These are phyloP conservation scores for Alternaria dauci DNA, from an alignment of 2,329 filamentous ascomycete species.

Conservation along the genomic window DNA sequence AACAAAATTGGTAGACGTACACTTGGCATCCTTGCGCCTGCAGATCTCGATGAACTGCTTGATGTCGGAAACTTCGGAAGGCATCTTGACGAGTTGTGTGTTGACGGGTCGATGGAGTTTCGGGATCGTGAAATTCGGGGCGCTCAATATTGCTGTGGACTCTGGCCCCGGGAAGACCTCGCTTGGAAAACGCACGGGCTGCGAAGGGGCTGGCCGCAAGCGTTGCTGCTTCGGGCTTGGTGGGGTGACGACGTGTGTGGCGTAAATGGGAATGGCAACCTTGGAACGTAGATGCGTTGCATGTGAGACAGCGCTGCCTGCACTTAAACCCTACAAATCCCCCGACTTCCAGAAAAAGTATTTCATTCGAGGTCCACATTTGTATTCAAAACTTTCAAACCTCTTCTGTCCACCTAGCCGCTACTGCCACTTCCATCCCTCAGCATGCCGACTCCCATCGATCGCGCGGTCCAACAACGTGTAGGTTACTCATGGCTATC, in stretches of 20 bases:
- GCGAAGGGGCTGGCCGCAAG: constrained; percentile 31
- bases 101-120: constrained; percentile 30
- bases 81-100: constrained; percentile 78
- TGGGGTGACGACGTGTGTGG: constrained; percentile 39
- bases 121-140: constrained; percentile 34
- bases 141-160: constrained; percentile 33
- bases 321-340: not conserved
- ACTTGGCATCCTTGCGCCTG: constrained; percentile 98
- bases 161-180: constrained; percentile 27
- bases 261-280: constrained; percentile 16
- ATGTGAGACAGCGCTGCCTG: constrained; percentile 23
- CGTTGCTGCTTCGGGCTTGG: constrained; percentile 32
- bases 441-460: constrained; percentile 60
- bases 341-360: not conserved
- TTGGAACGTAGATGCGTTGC: constrained; percentile 10
- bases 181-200: constrained; percentile 45
- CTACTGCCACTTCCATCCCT: not conserved
- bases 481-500: constrained; percentile 43
- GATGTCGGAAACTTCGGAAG: constrained; percentile 97
- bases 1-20: constrained; percentile 67
- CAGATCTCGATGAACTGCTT: constrained; percentile 99
- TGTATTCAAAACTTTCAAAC: not conserved
- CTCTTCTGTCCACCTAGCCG: not conserved
- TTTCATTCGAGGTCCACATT: not conserved
- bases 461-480: constrained; percentile 57